Base-by-base conservation (phyloP, 1,284 basidiomycete genomes). In the Sporisorium scitamineum region DNA sequence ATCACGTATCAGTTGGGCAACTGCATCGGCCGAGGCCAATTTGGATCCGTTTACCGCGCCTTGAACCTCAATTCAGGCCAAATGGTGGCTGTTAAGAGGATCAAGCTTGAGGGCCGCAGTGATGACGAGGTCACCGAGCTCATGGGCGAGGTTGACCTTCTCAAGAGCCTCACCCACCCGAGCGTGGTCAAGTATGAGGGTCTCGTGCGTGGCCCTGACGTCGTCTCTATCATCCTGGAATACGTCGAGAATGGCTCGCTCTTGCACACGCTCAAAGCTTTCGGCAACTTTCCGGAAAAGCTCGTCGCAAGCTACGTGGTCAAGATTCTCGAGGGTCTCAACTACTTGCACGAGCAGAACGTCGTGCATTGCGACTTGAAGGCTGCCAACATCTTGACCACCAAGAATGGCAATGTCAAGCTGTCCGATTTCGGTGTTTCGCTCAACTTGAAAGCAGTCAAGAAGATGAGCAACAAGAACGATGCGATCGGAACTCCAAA, bases 91-190 rank as follows among this genome's bases (percentile, higher is more conserved):
- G 97, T 97, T 88, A 97, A 98, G 90, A 95, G 98, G 78, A 98
- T 99, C 86, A 95, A 98, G 88, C 90, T 99, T 34, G 97, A 99
- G 87, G 94, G 93, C 82, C 92, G 78, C 42, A 95, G 95, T 57
- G 96, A 98, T 86, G 97, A 98, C 84, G 97, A 99, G 88, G 97
- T 99, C 85, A 95, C 97, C 85, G 96, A 99, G 87, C 97, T 99
- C 69, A 97, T 99, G 83, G 94, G 97, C 86, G 97, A 99, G 87
- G 99, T 99, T 70, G 93, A 96, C 86, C 97, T 98, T 72, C 90
- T 99, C n/a, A 95, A 94, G 20, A 95, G 98, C 85, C 87, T 99
- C 73, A 95, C 97, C 86, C 97, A 94, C 53, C 92, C 93, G 37
- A 92, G 93, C 87, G 95, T 99, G 61, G 99, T 96, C 75, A 94